These are phyloP conservation scores for Russula abietina DNA, from an alignment of 768 basidiomycete species.

Conservation along the genomic window DNA sequence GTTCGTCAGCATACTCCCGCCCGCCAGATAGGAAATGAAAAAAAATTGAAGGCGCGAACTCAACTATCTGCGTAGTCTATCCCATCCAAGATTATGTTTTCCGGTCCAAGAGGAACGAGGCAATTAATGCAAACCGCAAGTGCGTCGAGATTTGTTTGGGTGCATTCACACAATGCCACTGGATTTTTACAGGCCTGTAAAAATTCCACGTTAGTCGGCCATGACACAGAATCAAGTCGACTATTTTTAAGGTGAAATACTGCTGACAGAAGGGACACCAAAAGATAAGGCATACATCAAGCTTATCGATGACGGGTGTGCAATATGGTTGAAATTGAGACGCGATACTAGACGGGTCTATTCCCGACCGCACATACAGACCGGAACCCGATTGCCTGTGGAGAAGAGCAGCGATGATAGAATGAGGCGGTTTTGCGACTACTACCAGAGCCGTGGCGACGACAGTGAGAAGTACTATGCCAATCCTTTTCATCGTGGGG, in stretches of 20 bases:
- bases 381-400: background rate
- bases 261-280: background rate
- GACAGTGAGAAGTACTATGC: background rate
- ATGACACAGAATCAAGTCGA: background rate
- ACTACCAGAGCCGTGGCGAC: background rate
- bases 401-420: background rate
- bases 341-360: background rate
- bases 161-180: constrained; percentile 9
- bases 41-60: background rate
- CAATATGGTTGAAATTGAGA: constrained; percentile 1
- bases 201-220: background rate
- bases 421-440: background rate
- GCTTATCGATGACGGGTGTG: constrained; percentile 2
- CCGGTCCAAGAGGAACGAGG: background rate
- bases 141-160: background rate
- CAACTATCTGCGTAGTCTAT: background rate
- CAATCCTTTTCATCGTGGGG: background rate
- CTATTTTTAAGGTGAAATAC: background rate
- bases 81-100: background rate
- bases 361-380: background rate
- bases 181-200: background rate
- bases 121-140: constrained; percentile 4
- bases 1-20: background rate
- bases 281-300: background rate
- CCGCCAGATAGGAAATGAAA: background rate